phyloP scores from a whole-genome alignment of 176 grass and related monocot genomes.

The Rhynchospora tenuis region DNA sequence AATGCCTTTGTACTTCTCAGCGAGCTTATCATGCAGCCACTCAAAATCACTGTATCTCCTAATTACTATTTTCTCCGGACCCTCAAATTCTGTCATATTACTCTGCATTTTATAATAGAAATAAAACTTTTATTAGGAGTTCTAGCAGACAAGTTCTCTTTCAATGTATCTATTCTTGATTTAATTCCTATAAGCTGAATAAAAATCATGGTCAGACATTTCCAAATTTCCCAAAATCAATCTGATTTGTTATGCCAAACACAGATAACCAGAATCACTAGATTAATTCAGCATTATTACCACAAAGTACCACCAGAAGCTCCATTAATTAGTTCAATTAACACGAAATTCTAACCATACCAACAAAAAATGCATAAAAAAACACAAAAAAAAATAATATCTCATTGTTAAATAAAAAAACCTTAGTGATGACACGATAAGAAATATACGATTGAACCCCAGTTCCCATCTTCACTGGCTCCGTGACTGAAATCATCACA shows the following conservation, averaged over 20 bases:
- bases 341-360: not conserved
- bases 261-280: not conserved
- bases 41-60: conserved; percentile 95
- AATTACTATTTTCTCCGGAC: conserved; percentile 96
- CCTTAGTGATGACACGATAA: conserved; percentile 95
- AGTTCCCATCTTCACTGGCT: conserved; percentile 94
- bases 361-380: not conserved
- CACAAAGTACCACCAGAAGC: not conserved
- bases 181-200: not conserved
- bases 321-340: not conserved
- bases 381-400: not conserved
- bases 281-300: not conserved
- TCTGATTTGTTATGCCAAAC: not conserved
- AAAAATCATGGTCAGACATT: not conserved
- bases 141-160: not conserved
- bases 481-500: conserved; percentile 71
- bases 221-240: not conserved
- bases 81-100: conserved; percentile 87
- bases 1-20: conserved; percentile 93
- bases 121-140: conserved; percentile 13
- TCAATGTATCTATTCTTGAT: not conserved
- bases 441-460: conserved; percentile 98
- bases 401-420: conserved; percentile 18
- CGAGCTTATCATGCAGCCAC: conserved; percentile 85
- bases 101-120: conserved; percentile 46